Evolutionary conservation across 2,329 filamentous ascomycete genomes (phyloP), one percentile per base, ranked within the genome.

Genomic region (Cercospora sp.): DNA sequence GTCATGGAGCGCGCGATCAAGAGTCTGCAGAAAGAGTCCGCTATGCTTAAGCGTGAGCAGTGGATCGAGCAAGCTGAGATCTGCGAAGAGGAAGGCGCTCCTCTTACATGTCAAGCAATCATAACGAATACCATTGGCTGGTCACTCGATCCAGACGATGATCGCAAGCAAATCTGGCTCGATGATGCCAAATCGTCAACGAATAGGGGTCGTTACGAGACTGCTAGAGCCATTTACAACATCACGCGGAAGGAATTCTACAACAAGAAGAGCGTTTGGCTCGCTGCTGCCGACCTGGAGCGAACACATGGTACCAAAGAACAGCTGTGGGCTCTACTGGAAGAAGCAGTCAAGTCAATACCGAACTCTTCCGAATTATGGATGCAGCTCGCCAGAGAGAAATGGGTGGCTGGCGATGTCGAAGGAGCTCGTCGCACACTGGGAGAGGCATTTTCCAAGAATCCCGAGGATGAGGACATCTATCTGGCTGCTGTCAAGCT

Each of bases 401-500:
- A 94, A 77, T 95, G 93, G 92, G 88, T 95, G 76, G 88, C 91
- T 2, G 93, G 93, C 60, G 90, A 97, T 75, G 89, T 97, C 55
- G 90, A 97, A 77, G 92, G 92, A 70, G 94, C 95, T 12, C 88
- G 95, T 65, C 85, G 89, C 69, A 93, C 98, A 1, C 87, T 99
- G 16, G 94, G 89, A 30, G 88, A 90, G 71, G 95, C 94, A 5
- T 99, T 99, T 84, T 90, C 94, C 74, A 92, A 97, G 78, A 96
- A 98, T 75, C 93, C 93, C 1, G 94, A 96, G 79, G 97, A 97
- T 81, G 95, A 99, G 80, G 93, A 98, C 78, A 97, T 99, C 72
- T 99, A 95, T 91, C 89, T 97, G 59, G 92, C 94, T 16, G 95
- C 95, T 57, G 95, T 99, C 72, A 97, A 97, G 79, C 88, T 99